Evolutionary conservation across 371 early-diverging fungal species (phyloP), one percentile per base, ranked within the genome.

Genomic region (Catenaria anguillulae): DNA sequence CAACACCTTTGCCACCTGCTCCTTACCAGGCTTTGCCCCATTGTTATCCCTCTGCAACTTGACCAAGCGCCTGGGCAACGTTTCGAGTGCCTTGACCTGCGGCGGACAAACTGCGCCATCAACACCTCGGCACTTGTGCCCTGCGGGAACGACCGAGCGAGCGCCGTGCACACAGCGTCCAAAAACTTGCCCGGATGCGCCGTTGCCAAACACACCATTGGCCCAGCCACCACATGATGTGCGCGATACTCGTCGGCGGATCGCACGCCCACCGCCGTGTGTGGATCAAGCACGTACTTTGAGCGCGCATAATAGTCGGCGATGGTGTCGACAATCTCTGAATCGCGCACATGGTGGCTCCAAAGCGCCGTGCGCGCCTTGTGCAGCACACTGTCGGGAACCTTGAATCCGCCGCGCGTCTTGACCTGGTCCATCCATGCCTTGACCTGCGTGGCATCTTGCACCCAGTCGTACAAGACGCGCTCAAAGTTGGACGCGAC

Each of bases 111-210:
- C 29, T 4, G 29, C 8, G 52, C 52, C 8, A 21, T 8, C 21
- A 50, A 31, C 13, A 10, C 52, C 5, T 8, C 52, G 13, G 15
- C 52, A 2, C 13, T 12, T 17, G 29, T 23, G 52, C 13, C 29
- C 26, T 29, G 12, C 13, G 26, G 29, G 15, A 29, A 26, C 29
- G 29, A 36, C 58, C n/a, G n/a, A n/a, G n/a, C n/a, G n/a, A 58
- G 35, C 1, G 26, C 58, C 21, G 33, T 24, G 15, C 31, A 29
- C 36, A 96, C 92, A 19, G 95, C 90, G 37, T 89, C 91, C 4
- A 89, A 81, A 73, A 97, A 97, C 73, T 97, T 97, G 56, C 93
- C 93, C 33, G 97, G 97, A 59, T 90, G 92, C 26, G 97, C 97
- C 0, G 97, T 95, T 34, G 93, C 83, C 42, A 97, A 75, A 59